phyloP scores from a whole-genome alignment of 2,329 filamentous ascomycete genomes.

The Sarocladium brachiariae region DNA sequence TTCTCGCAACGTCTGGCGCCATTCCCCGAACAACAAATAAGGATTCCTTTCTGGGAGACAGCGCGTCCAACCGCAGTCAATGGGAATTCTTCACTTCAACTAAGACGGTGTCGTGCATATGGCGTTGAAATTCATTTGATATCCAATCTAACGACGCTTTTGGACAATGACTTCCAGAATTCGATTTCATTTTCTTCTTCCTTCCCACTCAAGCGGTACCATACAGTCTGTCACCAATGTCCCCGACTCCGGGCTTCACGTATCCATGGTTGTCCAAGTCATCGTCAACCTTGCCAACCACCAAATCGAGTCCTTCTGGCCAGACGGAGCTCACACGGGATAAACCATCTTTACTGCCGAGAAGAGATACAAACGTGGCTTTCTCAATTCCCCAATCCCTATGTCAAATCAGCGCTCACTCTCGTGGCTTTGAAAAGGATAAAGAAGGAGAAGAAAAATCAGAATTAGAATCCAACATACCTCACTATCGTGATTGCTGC shows the following conservation, averaged over 20 bases:
- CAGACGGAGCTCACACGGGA: conserved; percentile 47
- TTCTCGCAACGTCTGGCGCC: conserved; percentile 15
- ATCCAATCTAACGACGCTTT: no score
- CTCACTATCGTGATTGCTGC: conserved; percentile 57
- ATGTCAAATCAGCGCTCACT: no score
- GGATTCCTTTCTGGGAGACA: conserved; percentile 20
- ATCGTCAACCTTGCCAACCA: conserved; percentile 40
- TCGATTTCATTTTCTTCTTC: no score
- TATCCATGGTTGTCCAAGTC: conserved; percentile 46
- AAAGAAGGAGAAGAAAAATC: no score
- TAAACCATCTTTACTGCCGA: conserved; percentile 49
- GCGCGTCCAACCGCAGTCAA: conserved; percentile 11
- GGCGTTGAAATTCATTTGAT: no score
- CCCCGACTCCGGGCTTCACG: conserved; percentile 28
- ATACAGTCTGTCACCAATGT: conserved; percentile 53
- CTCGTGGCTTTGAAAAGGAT: no score
- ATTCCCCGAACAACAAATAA: conserved; percentile 19
- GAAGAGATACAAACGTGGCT: conserved; percentile 50
- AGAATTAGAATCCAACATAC: conserved; percentile 11
- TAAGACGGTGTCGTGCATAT: conserved; percentile 16
- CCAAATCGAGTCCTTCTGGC: conserved; percentile 23
- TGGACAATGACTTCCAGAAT: no score
- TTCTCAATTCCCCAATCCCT: conserved; percentile 59
- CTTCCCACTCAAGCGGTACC: no score
- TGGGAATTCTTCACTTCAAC: conserved; percentile 19